Base-by-base conservation (phyloP, 768 basidiomycete species). In the Mycena belliarum region DNA sequence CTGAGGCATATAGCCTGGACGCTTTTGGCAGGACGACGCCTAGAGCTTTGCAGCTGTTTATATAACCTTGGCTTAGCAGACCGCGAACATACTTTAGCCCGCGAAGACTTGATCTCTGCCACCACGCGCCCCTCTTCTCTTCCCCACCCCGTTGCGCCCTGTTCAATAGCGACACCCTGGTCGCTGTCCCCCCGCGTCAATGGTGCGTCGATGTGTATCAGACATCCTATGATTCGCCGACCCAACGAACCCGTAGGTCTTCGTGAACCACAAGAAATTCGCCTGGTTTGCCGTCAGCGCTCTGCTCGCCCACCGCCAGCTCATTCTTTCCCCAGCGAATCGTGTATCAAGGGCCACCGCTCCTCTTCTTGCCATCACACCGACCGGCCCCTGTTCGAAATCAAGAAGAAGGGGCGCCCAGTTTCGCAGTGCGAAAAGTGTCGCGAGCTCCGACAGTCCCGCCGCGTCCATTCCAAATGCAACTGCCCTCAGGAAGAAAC, bases 271-370 rank as follows among this genome's bases (percentile, higher is more conserved):
- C 72, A 84, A 87, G 79, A 84, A 84, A 71, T 84, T 82, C 71
- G 90, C 91, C 37, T 93, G 90, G 90, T 90, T 67, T 33, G 76
- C 69, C 47, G n/a, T 41, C 37, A 29, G 32, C 38, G 38, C 41
- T 23, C 28, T 16, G 14, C 21, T 26, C 32, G 29, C 23, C 24
- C n/a, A 9, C 32, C 18, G 46, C 56, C 49, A 61, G 33, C 61
- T 61, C 35, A 21, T 29, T 18, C 33, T 38, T 48, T 32, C 33
- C 32, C 21, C 66, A 95, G 94, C 72, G 90, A 89, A 76, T 88
- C 92, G 14, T 97, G 95, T 72, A 95, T 95, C 70, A 95, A 95
- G 74, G 95, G 95, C 0, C 94, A 97, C 68, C 86, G 95, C 51
- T 95, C 94, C 14, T 93, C 93, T 3, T 85, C 85, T 15, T 97